Evolutionary conservation across 2,329 filamentous ascomycete species (phyloP).

Genomic region (Arthrocladium fulminans): DNA sequence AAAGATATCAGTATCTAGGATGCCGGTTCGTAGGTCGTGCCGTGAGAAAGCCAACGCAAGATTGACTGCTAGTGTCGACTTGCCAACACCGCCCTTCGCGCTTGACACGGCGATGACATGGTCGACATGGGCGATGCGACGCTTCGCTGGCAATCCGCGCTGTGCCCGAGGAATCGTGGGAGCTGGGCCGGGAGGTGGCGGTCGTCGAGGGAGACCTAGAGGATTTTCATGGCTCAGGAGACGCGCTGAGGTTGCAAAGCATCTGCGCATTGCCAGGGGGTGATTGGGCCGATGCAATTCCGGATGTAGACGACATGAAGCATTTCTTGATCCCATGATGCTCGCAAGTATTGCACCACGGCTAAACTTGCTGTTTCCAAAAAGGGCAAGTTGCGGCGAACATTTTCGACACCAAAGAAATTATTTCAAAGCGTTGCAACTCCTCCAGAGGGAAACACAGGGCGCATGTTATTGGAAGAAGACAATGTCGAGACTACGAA

Average conservation of each 20-base stretch:
- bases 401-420: slow-evolving; percentile 5
- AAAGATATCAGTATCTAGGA: slow-evolving; percentile 94
- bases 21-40: slow-evolving; percentile 70
- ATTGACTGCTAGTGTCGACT: slow-evolving; percentile 86
- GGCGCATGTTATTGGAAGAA: not conserved
- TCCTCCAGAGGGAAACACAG: not conserved
- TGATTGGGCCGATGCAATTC: not conserved
- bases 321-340: not conserved
- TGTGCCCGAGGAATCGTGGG: slow-evolving; percentile 64
- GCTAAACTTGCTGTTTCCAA: slow-evolving; percentile 10
- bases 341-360: not conserved
- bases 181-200: slow-evolving; percentile 33
- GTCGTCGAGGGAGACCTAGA: slow-evolving; percentile 68
- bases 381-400: slow-evolving; percentile 18
- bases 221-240: slow-evolving; percentile 68
- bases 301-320: not conserved
- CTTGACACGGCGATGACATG: slow-evolving; percentile 97
- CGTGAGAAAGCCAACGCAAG: slow-evolving; percentile 79
- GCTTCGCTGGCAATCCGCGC: slow-evolving; percentile 69
- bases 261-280: slow-evolving; percentile 20
- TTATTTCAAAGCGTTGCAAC: not conserved
- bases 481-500: slow-evolving; percentile 13
- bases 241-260: slow-evolving; percentile 21
- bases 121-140: slow-evolving; percentile 71
- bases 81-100: slow-evolving; percentile 95